Percentiles rank a stretch among this genome's conserved stretches.
Conservation (phyloP, 495 filamentous ascomycete genomes). For the Tuber magnatum region DNA sequence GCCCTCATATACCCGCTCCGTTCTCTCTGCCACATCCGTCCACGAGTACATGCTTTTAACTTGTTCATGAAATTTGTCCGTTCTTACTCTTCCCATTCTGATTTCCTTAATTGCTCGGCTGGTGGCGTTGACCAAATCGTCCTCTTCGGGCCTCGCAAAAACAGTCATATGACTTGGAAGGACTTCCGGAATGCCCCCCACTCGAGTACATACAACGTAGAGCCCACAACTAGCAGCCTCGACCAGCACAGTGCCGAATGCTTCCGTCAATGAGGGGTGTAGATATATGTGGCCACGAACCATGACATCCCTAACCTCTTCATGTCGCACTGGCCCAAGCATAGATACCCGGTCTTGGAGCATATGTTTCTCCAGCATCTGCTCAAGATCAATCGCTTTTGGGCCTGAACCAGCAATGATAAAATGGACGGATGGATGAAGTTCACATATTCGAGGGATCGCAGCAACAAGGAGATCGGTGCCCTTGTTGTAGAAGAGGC, state of each 20-base stretch:
- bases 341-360: conserved; percentile 88
- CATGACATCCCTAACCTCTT: conserved; percentile 98
- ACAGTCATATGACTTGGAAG: conserved; percentile 89
- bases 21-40: conserved; percentile 87
- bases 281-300: conserved; percentile 93
- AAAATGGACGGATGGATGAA: conserved; percentile 88
- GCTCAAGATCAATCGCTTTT: conserved; percentile 93
- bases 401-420: conserved; percentile 93
- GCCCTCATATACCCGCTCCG: conserved; percentile 88
- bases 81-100: conserved; percentile 74
- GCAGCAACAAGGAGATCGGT: conserved; percentile 91
- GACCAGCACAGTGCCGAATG: conserved; percentile 94
- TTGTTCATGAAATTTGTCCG: conserved; percentile 89
- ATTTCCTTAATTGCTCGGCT: conserved; percentile 72
- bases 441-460: conserved; percentile 81
- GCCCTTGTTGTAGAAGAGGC: conserved; percentile 98
- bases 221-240: conserved; percentile 92
- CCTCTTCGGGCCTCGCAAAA: conserved; percentile 86
- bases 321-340: conserved; percentile 84
- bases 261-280: conserved; percentile 89
- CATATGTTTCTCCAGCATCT: conserved; percentile 95
- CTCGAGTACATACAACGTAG: conserved; percentile 92
- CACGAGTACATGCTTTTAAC: conserved; percentile 98
- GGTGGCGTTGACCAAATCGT: conserved; percentile 77
- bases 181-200: conserved; percentile 94